Percentiles rank a stretch among this genome's conserved stretches.
Evolutionary conservation across 139 green algal species (phyloP).

Genomic region (Coelastrella sp.): DNA sequence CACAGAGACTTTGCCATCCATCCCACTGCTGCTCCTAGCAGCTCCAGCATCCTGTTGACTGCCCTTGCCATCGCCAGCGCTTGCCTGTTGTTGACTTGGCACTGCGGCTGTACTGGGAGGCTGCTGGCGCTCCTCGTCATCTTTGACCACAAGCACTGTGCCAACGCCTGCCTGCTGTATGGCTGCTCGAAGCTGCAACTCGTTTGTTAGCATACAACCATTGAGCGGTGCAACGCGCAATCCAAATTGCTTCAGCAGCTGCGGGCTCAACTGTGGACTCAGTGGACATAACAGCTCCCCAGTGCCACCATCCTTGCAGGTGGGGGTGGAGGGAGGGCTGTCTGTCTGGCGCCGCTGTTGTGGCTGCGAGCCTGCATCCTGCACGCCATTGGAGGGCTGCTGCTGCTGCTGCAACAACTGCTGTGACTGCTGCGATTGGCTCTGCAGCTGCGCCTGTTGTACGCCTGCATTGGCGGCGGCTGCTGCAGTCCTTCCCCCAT

Average conservation of each 20-base stretch:
- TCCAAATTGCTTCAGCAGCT: slow-evolving; percentile 32
- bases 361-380: background rate
- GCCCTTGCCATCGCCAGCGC: background rate
- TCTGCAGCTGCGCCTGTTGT: background rate
- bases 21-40: background rate
- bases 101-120: no score
- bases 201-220: background rate
- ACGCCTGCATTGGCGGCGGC: background rate
- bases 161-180: background rate
- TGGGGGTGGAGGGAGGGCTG: background rate
- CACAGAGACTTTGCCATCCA: background rate
- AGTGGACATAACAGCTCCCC: background rate
- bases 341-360: background rate
- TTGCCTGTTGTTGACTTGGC: background rate
- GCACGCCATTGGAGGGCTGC: background rate
- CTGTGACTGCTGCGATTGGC: background rate
- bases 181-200: slow-evolving; percentile 19
- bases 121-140: background rate
- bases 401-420: background rate
- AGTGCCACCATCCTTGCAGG: background rate
- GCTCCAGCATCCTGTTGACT: background rate
- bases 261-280: slow-evolving; percentile 25
- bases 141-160: background rate
- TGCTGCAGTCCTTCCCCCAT: background rate
- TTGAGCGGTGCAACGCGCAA: slow-evolving; percentile 8